These are phyloP conservation scores for Secale cereale DNA, from an alignment of 176 grass and related monocot genomes.

Conservation along the genomic window DNA sequence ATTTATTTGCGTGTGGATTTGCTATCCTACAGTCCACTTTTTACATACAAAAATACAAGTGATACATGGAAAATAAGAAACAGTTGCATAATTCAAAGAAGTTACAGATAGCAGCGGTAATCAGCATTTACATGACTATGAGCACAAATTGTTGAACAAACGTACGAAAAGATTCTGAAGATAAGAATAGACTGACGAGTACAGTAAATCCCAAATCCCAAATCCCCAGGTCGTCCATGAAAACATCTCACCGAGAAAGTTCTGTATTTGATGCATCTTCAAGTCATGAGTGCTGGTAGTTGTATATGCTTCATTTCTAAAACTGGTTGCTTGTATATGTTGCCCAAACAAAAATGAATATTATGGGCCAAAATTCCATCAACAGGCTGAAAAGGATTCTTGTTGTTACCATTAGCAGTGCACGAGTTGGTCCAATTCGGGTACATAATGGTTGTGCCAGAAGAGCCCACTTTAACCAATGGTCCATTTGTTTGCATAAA, in stretches of 20 bases:
- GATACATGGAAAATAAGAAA: neutral
- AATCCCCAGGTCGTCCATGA: neutral
- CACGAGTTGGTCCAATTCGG: neutral
- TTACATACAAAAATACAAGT: neutral
- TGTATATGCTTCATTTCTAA: neutral
- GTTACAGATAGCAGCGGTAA: neutral
- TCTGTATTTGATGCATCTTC: neutral
- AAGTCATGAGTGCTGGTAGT: neutral
- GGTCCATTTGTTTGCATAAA: neutral
- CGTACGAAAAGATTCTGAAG: neutral
- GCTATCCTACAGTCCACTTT: neutral
- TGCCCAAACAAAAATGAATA: slow-evolving; percentile 3
- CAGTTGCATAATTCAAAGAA: neutral
- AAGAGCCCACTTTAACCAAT: neutral
- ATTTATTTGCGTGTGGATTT: neutral
- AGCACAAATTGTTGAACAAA: neutral
- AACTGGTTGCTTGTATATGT: neutral
- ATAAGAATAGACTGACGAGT: neutral
- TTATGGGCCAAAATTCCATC: slow-evolving; percentile 7
- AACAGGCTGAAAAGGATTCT: neutral
- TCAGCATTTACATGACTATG: neutral
- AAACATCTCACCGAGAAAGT: too few species aligned
- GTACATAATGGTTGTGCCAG: neutral
- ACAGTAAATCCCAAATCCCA: neutral
- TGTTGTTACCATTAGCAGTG: neutral